Evolutionary conservation across 345 rosid genomes (phyloP).

Genomic region (Stellera chamaejasme): DNA sequence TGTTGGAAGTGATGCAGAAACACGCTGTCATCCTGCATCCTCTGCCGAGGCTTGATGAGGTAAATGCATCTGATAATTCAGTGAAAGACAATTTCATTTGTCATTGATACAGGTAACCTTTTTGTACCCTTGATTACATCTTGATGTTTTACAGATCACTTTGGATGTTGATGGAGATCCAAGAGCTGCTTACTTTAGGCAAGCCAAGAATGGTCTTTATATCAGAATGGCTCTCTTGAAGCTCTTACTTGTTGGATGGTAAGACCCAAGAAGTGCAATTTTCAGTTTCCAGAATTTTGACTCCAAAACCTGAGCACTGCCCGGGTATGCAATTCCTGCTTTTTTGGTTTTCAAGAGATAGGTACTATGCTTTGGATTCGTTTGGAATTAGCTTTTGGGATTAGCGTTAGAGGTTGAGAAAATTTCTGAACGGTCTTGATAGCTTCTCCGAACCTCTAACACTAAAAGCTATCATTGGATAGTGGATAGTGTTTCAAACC

Average conservation of each 20-base stretch:
- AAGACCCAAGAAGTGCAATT: neutral
- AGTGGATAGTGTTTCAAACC: too few species aligned
- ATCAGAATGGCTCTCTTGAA: slow-evolving; percentile 89
- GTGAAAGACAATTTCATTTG: neutral
- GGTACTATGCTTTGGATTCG: too few species aligned
- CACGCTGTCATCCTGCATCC: slow-evolving; percentile 94
- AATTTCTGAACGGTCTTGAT: too few species aligned
- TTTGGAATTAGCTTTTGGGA: too few species aligned
- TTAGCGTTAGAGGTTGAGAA: too few species aligned
- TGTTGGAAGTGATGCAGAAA: slow-evolving; percentile 66
- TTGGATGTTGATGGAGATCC: slow-evolving; percentile 80
- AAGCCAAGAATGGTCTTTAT: slow-evolving; percentile 94
- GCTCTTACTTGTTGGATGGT: slow-evolving; percentile 29
- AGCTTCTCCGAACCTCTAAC: too few species aligned
- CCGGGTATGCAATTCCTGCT: too few species aligned
- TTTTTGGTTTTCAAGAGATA: too few species aligned
- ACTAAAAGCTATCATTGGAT: too few species aligned
- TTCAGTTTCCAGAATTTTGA: neutral
- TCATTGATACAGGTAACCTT: too few species aligned
- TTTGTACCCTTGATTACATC: neutral
- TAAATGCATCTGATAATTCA: slow-evolving; percentile 10
- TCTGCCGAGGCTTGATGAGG: slow-evolving; percentile 95
- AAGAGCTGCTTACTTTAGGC: slow-evolving; percentile 95
- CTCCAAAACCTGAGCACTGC: too few species aligned
- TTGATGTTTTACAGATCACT: slow-evolving; percentile 39